These are phyloP conservation scores for Fraxinus baroniana DNA, from an alignment of 305 asterid genomes.

Conservation along the genomic window DNA sequence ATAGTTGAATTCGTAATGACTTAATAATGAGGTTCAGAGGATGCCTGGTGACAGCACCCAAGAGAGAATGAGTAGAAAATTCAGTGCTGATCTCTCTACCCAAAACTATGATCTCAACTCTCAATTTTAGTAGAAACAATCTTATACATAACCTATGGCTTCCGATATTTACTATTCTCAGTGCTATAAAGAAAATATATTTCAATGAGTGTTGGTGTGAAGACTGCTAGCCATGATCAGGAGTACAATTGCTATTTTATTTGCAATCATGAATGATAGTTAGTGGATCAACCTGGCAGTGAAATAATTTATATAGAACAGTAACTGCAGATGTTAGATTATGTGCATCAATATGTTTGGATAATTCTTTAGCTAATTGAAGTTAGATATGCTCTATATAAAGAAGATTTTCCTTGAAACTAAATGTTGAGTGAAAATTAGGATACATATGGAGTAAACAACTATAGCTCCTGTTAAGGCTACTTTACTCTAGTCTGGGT, in stretches of 20 bases:
- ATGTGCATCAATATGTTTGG: not conserved
- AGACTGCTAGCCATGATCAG: not conserved
- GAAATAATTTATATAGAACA: not conserved
- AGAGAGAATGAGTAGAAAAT: not conserved
- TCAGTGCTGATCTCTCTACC: not conserved
- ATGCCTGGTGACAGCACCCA: not conserved
- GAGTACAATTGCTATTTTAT: not conserved
- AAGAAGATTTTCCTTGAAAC: not conserved
- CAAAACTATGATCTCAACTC: not conserved
- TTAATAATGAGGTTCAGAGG: not conserved
- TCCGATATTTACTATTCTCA: not conserved
- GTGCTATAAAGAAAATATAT: not conserved
- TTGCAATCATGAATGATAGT: not conserved
- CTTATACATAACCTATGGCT: not conserved
- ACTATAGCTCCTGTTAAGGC: constrained; percentile 13
- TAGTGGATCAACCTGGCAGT: not conserved
- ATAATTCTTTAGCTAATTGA: not conserved
- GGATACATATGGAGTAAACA: constrained; percentile 13
- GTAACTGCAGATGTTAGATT: not conserved
- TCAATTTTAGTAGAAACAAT: not conserved
- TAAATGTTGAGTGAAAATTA: not conserved
- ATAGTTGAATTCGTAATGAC: not conserved
- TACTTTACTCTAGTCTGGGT: not conserved
- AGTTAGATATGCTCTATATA: not conserved
- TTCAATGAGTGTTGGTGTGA: not conserved